Conservation (phyloP, 441 rosid species). For the Hura crepitans region DNA sequence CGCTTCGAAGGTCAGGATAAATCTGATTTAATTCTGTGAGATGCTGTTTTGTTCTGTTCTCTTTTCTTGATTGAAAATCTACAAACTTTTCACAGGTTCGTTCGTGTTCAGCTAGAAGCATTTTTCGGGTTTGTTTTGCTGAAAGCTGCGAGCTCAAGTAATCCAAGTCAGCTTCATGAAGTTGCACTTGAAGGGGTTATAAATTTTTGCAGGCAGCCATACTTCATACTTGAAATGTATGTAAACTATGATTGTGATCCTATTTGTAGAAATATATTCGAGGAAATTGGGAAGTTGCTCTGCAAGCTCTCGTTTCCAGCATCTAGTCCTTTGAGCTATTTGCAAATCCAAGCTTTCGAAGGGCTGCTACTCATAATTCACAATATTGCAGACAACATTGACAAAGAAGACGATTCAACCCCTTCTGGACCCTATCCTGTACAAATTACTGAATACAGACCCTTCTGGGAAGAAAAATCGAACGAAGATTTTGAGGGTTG, state of each 20-base stretch:
- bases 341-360: constrained; percentile 89
- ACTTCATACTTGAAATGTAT: constrained; percentile 67
- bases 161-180: constrained; percentile 60
- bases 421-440: constrained; percentile 48
- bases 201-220: constrained; percentile 78
- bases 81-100: constrained; percentile 42
- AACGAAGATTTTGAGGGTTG: constrained; percentile 54
- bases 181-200: constrained; percentile 80
- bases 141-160: constrained; percentile 39
- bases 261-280: constrained; percentile 49
- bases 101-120: constrained; percentile 81
- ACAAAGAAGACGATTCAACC: constrained; percentile 45
- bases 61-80: background rate
- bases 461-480: constrained; percentile 68
- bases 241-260: constrained; percentile 85
- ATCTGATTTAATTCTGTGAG: background rate
- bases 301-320: constrained; percentile 80
- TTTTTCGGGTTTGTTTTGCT: constrained; percentile 68
- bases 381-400: constrained; percentile 68
- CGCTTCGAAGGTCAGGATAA: constrained; percentile 56
- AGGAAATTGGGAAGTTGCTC: constrained; percentile 72
- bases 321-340: constrained; percentile 47
- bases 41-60: background rate
- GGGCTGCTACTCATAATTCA: constrained; percentile 72
- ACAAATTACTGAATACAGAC: constrained; percentile 55